A percentile compares a stretch with the other conserved stretches of the same genome.
Evolutionary conservation across 371 early-diverging fungal genomes (phyloP).

Genomic region (Mortierella sp.): DNA sequence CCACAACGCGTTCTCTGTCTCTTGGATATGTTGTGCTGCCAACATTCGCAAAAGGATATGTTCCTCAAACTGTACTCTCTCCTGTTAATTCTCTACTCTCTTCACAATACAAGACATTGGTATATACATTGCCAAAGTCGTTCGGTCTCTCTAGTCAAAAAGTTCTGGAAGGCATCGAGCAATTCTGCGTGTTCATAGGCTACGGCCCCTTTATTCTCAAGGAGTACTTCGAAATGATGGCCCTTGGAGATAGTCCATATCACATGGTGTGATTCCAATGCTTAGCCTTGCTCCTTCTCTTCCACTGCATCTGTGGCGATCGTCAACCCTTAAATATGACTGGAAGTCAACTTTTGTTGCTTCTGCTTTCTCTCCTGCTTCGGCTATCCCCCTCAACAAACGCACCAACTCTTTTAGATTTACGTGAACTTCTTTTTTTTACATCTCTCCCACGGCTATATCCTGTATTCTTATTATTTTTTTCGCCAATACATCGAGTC

Average conservation of each 20-base stretch:
- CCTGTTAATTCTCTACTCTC: not conserved
- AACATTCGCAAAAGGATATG: no score
- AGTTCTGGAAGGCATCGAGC: no score
- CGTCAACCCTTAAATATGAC: not conserved
- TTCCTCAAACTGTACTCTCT: not conserved
- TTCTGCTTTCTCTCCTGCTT: not conserved
- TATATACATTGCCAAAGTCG: no score
- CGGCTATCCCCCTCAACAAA: not conserved
- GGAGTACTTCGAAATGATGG: not conserved
- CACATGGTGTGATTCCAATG: not conserved
- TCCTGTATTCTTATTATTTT: not conserved
- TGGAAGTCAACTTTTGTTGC: not conserved
- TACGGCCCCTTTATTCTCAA: not conserved
- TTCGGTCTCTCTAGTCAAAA: no score
- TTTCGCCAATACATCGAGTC: not conserved
- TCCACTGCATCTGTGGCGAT: not conserved
- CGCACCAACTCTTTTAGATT: not conserved
- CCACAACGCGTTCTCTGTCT: not conserved
- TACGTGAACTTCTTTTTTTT: not conserved
- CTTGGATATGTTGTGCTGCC: no score
- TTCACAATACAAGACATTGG: no score
- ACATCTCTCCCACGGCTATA: not conserved
- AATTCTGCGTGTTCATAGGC: not conserved
- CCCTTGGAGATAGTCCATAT: not conserved
- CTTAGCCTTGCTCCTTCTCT: not conserved